Percentiles rank a stretch among this genome's conserved stretches.
Evolutionary conservation across 225 moss, liverwort and hornwort genomes (phyloP).

Genomic region (Marchantia paleacea): DNA sequence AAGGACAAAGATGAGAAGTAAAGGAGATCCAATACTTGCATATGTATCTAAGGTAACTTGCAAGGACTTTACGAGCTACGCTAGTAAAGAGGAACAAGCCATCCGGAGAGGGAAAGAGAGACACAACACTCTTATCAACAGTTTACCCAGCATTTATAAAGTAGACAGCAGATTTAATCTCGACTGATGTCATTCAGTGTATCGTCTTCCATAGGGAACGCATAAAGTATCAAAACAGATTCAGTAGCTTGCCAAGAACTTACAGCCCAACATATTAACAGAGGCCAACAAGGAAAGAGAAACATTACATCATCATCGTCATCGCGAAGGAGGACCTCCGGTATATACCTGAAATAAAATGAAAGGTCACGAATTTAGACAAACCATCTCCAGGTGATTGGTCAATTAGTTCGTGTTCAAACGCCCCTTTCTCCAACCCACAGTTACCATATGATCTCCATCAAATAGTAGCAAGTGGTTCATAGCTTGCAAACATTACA

Average conservation of each 20-base stretch:
- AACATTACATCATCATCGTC: conserved; percentile 18
- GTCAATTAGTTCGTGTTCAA: background rate
- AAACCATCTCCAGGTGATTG: background rate
- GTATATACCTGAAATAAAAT: conserved; percentile 25
- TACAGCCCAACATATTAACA: background rate
- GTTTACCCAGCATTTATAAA: too few species aligned
- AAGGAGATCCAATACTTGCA: background rate
- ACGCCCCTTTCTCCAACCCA: background rate
- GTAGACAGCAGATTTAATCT: too few species aligned
- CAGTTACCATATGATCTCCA: background rate
- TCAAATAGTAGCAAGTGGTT: background rate
- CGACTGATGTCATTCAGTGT: too few species aligned
- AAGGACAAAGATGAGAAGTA: background rate
- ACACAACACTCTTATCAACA: too few species aligned
- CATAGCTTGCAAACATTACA: background rate
- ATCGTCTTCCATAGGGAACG: too few species aligned
- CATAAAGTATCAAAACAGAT: background rate
- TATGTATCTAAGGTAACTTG: too few species aligned
- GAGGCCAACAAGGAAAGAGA: background rate
- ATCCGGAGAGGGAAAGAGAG: too few species aligned
- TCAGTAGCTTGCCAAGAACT: background rate
- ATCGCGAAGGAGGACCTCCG: conserved; percentile 30
- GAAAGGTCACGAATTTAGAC: background rate
- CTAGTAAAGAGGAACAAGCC: too few species aligned
- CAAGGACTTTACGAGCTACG: too few species aligned